Base-by-base conservation (phyloP, 768 basidiomycete species). In the Termitomyces sp. region DNA sequence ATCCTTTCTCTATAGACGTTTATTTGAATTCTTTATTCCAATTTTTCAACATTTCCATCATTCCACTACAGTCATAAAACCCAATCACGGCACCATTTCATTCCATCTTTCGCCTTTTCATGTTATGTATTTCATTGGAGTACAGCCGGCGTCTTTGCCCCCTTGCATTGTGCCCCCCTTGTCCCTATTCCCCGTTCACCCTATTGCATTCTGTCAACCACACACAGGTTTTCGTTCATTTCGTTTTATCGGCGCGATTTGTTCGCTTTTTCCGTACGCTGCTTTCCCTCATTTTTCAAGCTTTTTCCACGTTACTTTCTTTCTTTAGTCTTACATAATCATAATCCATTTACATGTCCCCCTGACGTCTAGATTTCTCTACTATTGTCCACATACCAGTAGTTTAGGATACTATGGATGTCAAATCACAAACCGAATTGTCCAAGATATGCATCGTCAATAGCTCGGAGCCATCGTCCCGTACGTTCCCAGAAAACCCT, bases 321-420 rank as follows among this genome's bases (percentile, higher is more conserved):
- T 48, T 30, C 10, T 39, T 16, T 5, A 16, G 16, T 37, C 30
- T 43, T 35, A 55, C 49, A 52, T 56, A 21, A 43, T 43, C 49
- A 52, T 56, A 21, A 43, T 43, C 42, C 30, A 43, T 12, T 10
- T 16, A 56, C 64, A 58, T 57, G 63, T 63, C 63, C 60, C 44
- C 60, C 58, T 48, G 63, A 67, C 65, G 52, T 50, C 39, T 60
- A 55, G 35, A 34, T n/a, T 37, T 39, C 49, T 35, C 49, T 37
- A 50, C 49, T 25, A n/a, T 39, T n/a, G 23, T 37, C 34, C 48
- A 37, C 34, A 23, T 37, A 30, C 21, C 9, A 37, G 48, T 50
- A 50, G 49, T 37, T 37, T 35, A 39, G 35, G 17, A 27, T 35
- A 23, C 21, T 49, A 11, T 49, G 21, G 21, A 34, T 50, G 23